A percentile compares a stretch with the other conserved stretches of the same genome.
Evolutionary conservation across 805 yeast species (phyloP).

Genomic region (Naumovozyma castellii): DNA sequence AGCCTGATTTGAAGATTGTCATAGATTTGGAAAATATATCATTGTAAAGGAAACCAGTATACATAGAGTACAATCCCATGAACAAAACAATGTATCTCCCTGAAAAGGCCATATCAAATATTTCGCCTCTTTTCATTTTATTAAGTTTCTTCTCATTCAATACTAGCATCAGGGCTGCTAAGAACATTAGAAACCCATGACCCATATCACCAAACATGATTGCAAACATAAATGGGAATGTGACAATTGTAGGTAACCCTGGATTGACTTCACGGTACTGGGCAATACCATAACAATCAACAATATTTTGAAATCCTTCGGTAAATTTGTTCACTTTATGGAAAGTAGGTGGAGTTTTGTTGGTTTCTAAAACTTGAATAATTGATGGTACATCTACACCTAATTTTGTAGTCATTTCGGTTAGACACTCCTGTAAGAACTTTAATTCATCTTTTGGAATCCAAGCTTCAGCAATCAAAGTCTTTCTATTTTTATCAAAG

Average conservation of each 20-base stretch:
- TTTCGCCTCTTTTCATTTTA: constrained; percentile 57
- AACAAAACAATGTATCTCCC: constrained; percentile 61
- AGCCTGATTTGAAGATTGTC: constrained; percentile 59
- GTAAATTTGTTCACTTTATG: constrained; percentile 65
- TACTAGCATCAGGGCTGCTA: constrained; percentile 48
- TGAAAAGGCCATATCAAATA: constrained; percentile 65
- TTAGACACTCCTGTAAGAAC: constrained; percentile 37
- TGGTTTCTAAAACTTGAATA: constrained; percentile 53
- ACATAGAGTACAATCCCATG: constrained; percentile 67
- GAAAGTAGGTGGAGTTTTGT: constrained; percentile 61
- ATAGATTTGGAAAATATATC: constrained; percentile 63
- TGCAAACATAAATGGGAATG: constrained; percentile 77
- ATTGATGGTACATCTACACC: constrained; percentile 35
- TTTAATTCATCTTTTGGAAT: constrained; percentile 47
- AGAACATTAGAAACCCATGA: constrained; percentile 55
- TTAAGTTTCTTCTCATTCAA: constrained; percentile 44
- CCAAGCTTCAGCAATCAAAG: constrained; percentile 70
- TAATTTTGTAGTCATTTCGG: constrained; percentile 28
- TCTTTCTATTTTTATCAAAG: constrained; percentile 56
- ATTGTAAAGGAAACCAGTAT: constrained; percentile 65
- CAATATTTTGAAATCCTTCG: constrained; percentile 56
- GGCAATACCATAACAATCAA: constrained; percentile 72
- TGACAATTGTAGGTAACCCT: constrained; percentile 62
- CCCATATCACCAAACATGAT: constrained; percentile 80
- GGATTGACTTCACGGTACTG: constrained; percentile 70